These are phyloP conservation scores for Benincasa hispida DNA, from an alignment of 306 rosid species.

Conservation along the genomic window DNA sequence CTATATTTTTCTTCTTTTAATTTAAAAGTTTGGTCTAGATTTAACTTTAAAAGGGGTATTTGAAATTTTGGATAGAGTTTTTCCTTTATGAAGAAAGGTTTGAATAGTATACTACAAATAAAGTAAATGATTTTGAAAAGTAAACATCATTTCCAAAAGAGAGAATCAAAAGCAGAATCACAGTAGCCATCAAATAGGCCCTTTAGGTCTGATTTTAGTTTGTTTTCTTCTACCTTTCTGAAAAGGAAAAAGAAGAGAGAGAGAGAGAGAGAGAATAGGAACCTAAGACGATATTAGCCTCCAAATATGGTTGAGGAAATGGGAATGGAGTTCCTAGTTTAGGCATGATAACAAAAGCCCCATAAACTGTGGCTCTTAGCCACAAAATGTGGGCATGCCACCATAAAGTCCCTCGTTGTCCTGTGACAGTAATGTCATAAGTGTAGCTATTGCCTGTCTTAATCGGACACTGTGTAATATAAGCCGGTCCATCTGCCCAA, in stretches of 20 bases:
- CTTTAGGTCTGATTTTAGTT: neutral
- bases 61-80: neutral
- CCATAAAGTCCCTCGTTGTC: conserved; percentile 24
- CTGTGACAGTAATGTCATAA: conserved; percentile 16
- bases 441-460: conserved; percentile 19
- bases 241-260: neutral
- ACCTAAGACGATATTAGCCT: conserved; percentile 18
- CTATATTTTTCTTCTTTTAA: neutral
- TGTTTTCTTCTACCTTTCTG: neutral
- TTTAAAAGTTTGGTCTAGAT: neutral
- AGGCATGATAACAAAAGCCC: conserved; percentile 22
- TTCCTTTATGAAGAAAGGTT: neutral
- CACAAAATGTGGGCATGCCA: conserved; percentile 31
- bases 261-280: neutral
- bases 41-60: neutral
- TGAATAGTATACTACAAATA: neutral
- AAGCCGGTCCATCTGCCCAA: conserved; percentile 32
- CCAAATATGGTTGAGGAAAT: conserved; percentile 24
- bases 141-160: neutral
- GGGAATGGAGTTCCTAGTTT: conserved; percentile 15
- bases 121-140: neutral
- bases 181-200: neutral
- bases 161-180: neutral
- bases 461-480: conserved; percentile 24
- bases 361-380: conserved; percentile 25